Base-by-base conservation (phyloP, 2,329 filamentous ascomycete genomes). In the Zymoseptoria crescenta region DNA sequence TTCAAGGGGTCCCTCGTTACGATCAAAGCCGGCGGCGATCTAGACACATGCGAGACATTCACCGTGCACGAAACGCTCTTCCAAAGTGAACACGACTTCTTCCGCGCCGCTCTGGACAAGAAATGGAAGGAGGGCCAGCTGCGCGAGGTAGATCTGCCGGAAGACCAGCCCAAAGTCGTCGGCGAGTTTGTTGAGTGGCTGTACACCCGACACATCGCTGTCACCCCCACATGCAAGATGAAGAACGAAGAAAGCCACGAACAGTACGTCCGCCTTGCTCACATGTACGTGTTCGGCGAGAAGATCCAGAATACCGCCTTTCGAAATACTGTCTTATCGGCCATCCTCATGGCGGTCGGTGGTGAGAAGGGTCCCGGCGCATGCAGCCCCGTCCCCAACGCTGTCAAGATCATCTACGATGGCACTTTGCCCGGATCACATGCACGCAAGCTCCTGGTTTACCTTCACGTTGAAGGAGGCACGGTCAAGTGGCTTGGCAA, bases 401-500 rank as follows among this genome's bases (percentile, higher is more conserved):
- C 62, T 2, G 61, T 64, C 56, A 62, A 57, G 59, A 56, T 59
- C 3, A 51, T 67, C 16, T 67, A 67, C 56, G 59, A 59, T 48
- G 60, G 59, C 16, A 65, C 62, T 2, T 56, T 64, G 10, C 7
- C 52, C 1, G 57, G 52, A 7, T 67, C 60, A 19, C 61, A 59
- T 19, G 62, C 58, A 19, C 29, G 64, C 20, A 56, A 41, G 35
- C 64, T 67, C 49, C 53, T 61, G 13, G 61, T 65, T 8, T 62
- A 65, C 49, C 66, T 67, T 59, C 64, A 64, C 52, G 54, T 57
- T 16, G 60, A 64, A 28, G 64, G 60, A 4, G 51, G 57, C 21
- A 51, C 59, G n/a, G 56, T n/a, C n/a, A n/a, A 59, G 8, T 75
- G 56, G 64, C 70, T 49, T 41, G 61, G 60, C 4, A 59, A 59